phyloP scores from a whole-genome alignment of 176 grass and related monocot genomes.

The Cenchrus purpureus region DNA sequence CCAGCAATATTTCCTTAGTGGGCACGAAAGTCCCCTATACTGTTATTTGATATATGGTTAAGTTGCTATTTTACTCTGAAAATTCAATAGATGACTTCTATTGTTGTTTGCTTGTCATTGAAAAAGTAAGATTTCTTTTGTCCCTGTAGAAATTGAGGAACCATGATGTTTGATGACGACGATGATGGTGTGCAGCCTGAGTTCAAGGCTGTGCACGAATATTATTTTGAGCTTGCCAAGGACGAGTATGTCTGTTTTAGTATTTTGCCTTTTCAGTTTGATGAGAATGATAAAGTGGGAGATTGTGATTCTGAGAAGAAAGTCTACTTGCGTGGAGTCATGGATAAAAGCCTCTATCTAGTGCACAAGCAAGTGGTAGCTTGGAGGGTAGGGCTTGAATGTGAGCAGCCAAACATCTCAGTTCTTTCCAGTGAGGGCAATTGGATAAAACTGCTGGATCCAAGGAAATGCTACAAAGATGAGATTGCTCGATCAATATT shows the following conservation, averaged over 20 bases:
- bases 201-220: slow-evolving; percentile 25
- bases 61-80: not conserved
- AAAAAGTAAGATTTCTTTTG: not conserved
- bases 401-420: slow-evolving; percentile 42
- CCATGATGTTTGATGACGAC: slow-evolving; percentile 36
- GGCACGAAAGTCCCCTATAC: not conserved
- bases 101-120: not conserved
- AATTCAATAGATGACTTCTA: not conserved
- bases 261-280: slow-evolving; percentile 42
- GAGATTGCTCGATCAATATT: slow-evolving; percentile 50
- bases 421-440: slow-evolving; percentile 54
- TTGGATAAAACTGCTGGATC: slow-evolving; percentile 63
- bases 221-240: slow-evolving; percentile 43
- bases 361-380: slow-evolving; percentile 46
- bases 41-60: not conserved
- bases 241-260: slow-evolving; percentile 53
- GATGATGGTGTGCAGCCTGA: slow-evolving; percentile 28
- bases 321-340: slow-evolving; percentile 41
- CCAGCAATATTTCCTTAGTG: not conserved
- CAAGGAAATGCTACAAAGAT: slow-evolving; percentile 53
- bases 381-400: slow-evolving; percentile 63
- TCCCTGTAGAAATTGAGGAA: slow-evolving; percentile 3
- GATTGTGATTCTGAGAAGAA: slow-evolving; percentile 3
- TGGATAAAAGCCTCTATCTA: slow-evolving; percentile 18
- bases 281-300: slow-evolving; percentile 7